Base-by-base conservation (phyloP, 2,329 filamentous ascomycete species). In the Neofusicoccum cordaticola region DNA sequence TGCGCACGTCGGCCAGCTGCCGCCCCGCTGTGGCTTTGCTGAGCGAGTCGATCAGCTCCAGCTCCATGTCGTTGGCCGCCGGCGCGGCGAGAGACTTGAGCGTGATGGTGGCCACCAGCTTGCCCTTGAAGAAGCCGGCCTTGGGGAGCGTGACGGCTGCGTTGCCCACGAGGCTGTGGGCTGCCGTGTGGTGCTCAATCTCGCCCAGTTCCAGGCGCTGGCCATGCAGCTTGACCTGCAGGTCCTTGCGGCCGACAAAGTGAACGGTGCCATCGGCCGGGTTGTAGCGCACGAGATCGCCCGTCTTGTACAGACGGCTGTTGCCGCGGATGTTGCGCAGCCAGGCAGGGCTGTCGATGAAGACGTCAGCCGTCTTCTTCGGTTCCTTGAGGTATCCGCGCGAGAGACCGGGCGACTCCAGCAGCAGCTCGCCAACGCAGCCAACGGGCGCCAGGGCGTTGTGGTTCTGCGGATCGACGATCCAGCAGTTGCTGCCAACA, bases 161-260 rank as follows among this genome's bases (percentile, higher is more conserved):
- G 15, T 45, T 45, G 41, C 39, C 68, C 19, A 56, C 74, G 68
- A 22, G 69, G 66, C 39, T 73, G 72, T 11, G 75, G 58, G 45
- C 73, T 3, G 22, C 12, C 34, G 12, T 34, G 35, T 56, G 51
- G 17, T 80, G 75, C 64, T 56, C 51, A 19, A 56, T 56, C 51
- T 56, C 51, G 35, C 51, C 51, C 51, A 45, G 67, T 6, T 56
- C 51, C 12, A 42, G 17, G 37, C 51, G 51, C 51, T 56, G 51
- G 35, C 51, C 51, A 19, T 56, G 51, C 2, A 56, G 37, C 51
- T 56, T 56, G 19, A 56, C 35, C 35, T 56, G 51, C 35, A 42
- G 72, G 57, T 77, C 74, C 52, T 75, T 75, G 41, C 74, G 68
- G 5, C 74, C 74, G n/a, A 76, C 67, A 65, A 76, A 77, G 66